A percentile compares a stretch with the other conserved stretches of the same genome.
These are phyloP conservation scores for Saccharomyces hybrid DNA, from an alignment of 1,139 yeast genomes.

Conservation along the genomic window DNA sequence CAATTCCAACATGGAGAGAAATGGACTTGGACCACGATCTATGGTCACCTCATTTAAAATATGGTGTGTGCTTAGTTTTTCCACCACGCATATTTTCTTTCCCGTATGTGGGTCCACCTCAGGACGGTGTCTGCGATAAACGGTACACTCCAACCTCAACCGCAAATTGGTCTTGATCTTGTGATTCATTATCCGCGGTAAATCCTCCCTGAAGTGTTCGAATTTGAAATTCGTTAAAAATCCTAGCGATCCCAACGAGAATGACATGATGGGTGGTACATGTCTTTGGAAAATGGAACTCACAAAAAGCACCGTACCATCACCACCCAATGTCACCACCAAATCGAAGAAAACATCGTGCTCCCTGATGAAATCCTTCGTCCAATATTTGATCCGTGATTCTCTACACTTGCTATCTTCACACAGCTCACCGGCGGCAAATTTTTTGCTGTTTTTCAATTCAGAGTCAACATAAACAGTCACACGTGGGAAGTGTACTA, in stretches of 20 bases:
- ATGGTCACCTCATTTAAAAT: constrained; percentile 77
- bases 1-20: constrained; percentile 71
- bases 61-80: constrained; percentile 61
- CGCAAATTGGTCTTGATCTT: constrained; percentile 74
- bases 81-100: constrained; percentile 40
- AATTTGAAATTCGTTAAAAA: constrained; percentile 72
- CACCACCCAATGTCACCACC: constrained; percentile 80
- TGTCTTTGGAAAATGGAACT: constrained; percentile 69
- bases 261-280: constrained; percentile 84
- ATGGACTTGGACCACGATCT: constrained; percentile 85
- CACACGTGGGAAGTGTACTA: constrained; percentile 41
- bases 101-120: constrained; percentile 15
- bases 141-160: constrained; percentile 69
- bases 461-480: constrained; percentile 65
- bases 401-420: constrained; percentile 23
- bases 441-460: constrained; percentile 52
- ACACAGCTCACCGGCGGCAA: constrained; percentile 41
- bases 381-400: constrained; percentile 57
- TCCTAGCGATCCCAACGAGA: constrained; percentile 74
- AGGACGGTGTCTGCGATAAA: constrained; percentile 35
- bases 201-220: constrained; percentile 53
- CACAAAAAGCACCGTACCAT: constrained; percentile 79
- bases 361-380: constrained; percentile 44
- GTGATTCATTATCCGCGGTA: constrained; percentile 49
- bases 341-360: constrained; percentile 57